Evolutionary conservation across 768 basidiomycete species (phyloP), one percentile per base, ranked within the genome.

Genomic region (Cystofilobasidium capitatum): DNA sequence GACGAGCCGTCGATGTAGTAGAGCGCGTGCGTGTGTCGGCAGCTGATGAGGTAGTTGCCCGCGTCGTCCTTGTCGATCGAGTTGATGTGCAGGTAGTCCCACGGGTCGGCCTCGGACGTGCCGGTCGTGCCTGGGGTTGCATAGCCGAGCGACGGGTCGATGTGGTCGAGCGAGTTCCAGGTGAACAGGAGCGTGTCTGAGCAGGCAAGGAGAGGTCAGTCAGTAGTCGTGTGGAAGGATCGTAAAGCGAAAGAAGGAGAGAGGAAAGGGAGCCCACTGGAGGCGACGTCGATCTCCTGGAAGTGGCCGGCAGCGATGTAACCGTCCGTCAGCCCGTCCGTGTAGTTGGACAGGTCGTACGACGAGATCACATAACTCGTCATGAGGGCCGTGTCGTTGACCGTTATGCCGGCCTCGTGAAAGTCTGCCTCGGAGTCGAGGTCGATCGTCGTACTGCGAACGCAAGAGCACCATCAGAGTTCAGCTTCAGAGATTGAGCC

Each of bases 11-110:
- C 51, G 64, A 75, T 65, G 61, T 71, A 70, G 66, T 74, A 76
- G 22, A 73, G n/a, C 6, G 74, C 71, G 31, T 73, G 70, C 31
- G 71, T 73, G 40, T 74, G 74, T 26, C 75, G 62, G 9, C 26
- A 64, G 36, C 22, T 31, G 44, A 47, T 44, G 10, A 44, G 70
- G 69, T 73, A 76, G 64, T 73, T 72, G n/a, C 71, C 73, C 9
- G 49, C 57, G 35, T 33, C 40, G 16, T 37, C 40, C 8, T 39
- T 62, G 3, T 37, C 72, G 31, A 73, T 45, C 26, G 73, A 71
- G 69, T 76, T 76, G 67, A 76, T 71, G 64, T 76, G 75, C 57
- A 73, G 73, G 33, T 62, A 72, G 51, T 72, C 63, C 63, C 63
- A 64, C 5, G 63, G 49, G 31, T 35, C 49, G 0, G 63, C 37